phyloP scores from a whole-genome alignment of 2,329 filamentous ascomycete species.

The Verticillium tricorpus region DNA sequence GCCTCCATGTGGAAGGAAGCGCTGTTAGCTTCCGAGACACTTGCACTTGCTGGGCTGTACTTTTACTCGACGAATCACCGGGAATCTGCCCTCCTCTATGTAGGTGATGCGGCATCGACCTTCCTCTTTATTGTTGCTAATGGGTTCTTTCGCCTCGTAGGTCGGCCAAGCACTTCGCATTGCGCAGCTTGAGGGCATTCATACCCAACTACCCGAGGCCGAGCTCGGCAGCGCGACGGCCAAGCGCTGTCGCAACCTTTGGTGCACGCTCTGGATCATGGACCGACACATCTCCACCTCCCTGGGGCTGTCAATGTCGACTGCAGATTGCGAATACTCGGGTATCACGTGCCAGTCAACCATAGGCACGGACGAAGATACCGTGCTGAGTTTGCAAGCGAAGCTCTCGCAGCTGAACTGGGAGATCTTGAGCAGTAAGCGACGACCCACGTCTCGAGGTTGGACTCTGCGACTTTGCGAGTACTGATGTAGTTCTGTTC shows the following conservation, averaged over 20 bases:
- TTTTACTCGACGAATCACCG: constrained; percentile 31
- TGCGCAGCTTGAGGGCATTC: constrained; percentile 34
- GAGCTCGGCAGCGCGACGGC: constrained; percentile 27
- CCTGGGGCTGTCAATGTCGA: constrained; percentile 1
- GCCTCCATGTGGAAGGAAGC: constrained; percentile 29
- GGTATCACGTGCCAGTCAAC: neutral
- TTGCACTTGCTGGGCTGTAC: constrained; percentile 30
- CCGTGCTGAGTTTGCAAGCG: constrained; percentile 27
- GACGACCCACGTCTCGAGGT: too few relatives aligned
- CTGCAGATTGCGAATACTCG: neutral
- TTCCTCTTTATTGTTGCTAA: neutral
- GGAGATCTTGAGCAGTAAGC: constrained; percentile 28
- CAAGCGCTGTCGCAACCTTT: constrained; percentile 28
- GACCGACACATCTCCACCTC: constrained; percentile 31
- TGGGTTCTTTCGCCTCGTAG: constrained; percentile 13
- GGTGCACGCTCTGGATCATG: constrained; percentile 37
- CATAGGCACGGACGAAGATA: constrained; percentile 14
- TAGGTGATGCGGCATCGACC: constrained; percentile 9
- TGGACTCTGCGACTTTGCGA: neutral
- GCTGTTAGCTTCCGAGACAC: constrained; percentile 29
- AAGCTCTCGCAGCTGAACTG: constrained; percentile 29
- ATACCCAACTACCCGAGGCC: constrained; percentile 32
- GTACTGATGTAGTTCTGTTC: neutral
- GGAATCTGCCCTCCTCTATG: constrained; percentile 20
- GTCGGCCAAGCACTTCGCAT: constrained; percentile 34